Evolutionary conservation across 805 yeast species (phyloP).

Genomic region (Pachysolen tannophilus): DNA sequence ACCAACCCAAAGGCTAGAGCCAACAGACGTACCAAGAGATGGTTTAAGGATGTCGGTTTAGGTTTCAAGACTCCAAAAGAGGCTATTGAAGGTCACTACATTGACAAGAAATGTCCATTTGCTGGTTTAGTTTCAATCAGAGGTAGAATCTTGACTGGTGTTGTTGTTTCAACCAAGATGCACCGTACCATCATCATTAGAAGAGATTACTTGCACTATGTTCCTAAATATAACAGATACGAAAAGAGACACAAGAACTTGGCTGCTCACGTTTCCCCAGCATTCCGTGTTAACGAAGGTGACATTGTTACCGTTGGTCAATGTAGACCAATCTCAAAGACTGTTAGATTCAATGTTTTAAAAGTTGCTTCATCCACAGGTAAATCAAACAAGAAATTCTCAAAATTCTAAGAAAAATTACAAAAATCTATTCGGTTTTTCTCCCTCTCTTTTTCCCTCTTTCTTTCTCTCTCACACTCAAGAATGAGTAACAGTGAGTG

Average conservation of each 20-base stretch:
- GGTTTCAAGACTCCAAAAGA: slow-evolving; percentile 99
- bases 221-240: slow-evolving; percentile 99
- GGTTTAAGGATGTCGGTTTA: slow-evolving; percentile 99
- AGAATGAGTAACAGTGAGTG: too few species aligned
- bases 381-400: slow-evolving; percentile 87
- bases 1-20: slow-evolving; percentile 99
- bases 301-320: slow-evolving; percentile 99
- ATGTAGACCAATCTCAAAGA: slow-evolving; percentile 99
- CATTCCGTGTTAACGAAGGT: slow-evolving; percentile 99
- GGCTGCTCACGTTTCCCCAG: slow-evolving; percentile 99
- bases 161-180: slow-evolving; percentile 99
- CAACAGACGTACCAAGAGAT: slow-evolving; percentile 98
- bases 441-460: too few species aligned
- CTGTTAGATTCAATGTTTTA: slow-evolving; percentile 99
- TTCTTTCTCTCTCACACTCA: too few species aligned
- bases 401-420: slow-evolving; percentile 73
- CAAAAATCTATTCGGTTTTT: neutral
- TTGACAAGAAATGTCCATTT: slow-evolving; percentile 99
- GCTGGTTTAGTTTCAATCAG: slow-evolving; percentile 95
- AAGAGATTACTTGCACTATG: slow-evolving; percentile 99
- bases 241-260: slow-evolving; percentile 99
- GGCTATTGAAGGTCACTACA: slow-evolving; percentile 98
- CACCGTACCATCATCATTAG: slow-evolving; percentile 99
- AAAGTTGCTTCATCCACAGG: slow-evolving; percentile 87
- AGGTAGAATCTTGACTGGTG: slow-evolving; percentile 99